Conservation (phyloP, 345 rosid species). For the Populus ilicifolia region DNA sequence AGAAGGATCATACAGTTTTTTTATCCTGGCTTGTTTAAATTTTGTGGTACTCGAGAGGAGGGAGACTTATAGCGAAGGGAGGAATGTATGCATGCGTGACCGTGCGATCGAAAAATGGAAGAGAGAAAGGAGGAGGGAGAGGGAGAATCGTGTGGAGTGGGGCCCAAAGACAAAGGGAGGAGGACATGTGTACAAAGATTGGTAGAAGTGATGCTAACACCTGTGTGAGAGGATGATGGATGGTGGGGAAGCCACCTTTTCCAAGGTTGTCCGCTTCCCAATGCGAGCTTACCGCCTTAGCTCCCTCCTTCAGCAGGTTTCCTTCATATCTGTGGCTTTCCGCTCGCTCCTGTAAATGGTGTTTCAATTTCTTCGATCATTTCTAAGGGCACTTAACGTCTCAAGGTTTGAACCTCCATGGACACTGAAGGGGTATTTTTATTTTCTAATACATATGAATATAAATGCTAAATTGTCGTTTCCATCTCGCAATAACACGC, state of each 20-base stretch:
- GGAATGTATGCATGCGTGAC: too few relatives aligned
- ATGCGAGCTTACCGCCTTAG: constrained; percentile 39
- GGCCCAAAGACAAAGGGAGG: neutral
- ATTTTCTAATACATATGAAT: too few relatives aligned
- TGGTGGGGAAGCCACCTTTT: neutral
- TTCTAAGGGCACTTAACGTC: too few relatives aligned
- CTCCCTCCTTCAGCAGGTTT: neutral
- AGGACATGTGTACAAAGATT: constrained; percentile 20
- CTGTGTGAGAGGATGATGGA: neutral
- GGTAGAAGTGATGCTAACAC: neutral
- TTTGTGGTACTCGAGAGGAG: too few relatives aligned
- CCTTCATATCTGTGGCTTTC: neutral
- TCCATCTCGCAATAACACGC: too few relatives aligned
- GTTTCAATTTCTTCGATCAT: too few relatives aligned
- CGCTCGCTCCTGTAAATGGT: too few relatives aligned
- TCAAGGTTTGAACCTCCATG: too few relatives aligned
- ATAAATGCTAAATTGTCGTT: too few relatives aligned
- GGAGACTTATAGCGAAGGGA: neutral
- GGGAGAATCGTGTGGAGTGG: constrained; percentile 6
- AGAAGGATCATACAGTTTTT: neutral
- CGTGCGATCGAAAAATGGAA: neutral
- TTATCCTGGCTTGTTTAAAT: neutral
- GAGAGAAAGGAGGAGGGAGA: too few relatives aligned
- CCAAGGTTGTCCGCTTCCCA: constrained; percentile 62
- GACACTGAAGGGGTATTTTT: too few relatives aligned